Evolutionary conservation across 2,329 filamentous ascomycete genomes (phyloP), one percentile per base, ranked within the genome.

Genomic region (Fusarium algeriense): DNA sequence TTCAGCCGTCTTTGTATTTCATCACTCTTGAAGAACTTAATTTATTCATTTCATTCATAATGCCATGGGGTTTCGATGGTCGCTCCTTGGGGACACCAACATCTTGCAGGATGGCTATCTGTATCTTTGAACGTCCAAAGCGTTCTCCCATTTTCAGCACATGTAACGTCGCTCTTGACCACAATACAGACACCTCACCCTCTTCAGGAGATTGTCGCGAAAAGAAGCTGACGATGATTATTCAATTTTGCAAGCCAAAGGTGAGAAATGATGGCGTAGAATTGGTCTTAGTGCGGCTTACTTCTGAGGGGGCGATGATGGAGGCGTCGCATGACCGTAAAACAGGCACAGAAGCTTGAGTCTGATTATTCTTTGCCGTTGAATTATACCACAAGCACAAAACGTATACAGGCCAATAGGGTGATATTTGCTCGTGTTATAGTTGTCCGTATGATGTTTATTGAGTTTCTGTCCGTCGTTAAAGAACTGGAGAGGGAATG

Each of bases 281-380:
- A 59, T 55, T 73, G 71, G 73, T 59, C 66, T 72, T 74, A 74
- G 77, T 74, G 72, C 59, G 72, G 73, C 73, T 76, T 78, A 38
- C 59, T 56, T 50, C 17, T 32, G 65, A 67, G 78, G 76, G 76
- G 76, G 75, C 66, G 70, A 75, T 75, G 34, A 66, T 46, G 41
- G 49, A 67, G 43, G 71, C 67, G 62, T 61, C 38, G 58, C 60
- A 70, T 60, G 65, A 73, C 45, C 50, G 58, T 72, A 53, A 69
- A 64, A 69, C 55, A 55, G 57, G 32, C 30, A 40, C n/a, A 48
- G 53, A 50, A 35, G 52, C 44, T 55, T 54, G 57, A 26, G 54
- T 50, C 35, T 13, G 61, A 40, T n/a, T 40, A 53, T 41, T 40
- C 20, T 57, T 13, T 15, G 19, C 20, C 19, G 17, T 11, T 7